Conservation (phyloP, 2,329 filamentous ascomycete genomes). For the Magnaporthales sp. region DNA sequence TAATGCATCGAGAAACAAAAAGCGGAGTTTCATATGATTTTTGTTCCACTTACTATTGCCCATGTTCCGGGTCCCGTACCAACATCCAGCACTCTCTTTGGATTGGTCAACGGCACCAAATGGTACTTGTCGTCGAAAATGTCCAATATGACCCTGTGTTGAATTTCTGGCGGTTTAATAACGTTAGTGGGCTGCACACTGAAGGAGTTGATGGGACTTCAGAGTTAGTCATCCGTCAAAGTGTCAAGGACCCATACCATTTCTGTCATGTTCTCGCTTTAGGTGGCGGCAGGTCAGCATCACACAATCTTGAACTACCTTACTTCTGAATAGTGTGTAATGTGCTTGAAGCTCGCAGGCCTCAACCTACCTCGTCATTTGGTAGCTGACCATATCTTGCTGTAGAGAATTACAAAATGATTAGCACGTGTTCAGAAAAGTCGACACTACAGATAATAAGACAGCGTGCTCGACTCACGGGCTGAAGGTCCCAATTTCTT, state of each 20-base stretch:
- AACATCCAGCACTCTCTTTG: slow-evolving; percentile 18
- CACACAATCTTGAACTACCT: neutral
- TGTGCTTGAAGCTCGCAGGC: neutral
- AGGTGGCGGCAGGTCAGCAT: neutral
- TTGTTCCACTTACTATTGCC: slow-evolving; percentile 15
- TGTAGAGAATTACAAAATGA: neutral
- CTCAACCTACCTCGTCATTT: slow-evolving; percentile 2
- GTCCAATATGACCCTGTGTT: slow-evolving; percentile 20
- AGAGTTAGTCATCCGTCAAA: neutral
- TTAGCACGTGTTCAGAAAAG: neutral
- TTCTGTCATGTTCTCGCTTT: slow-evolving; percentile 5
- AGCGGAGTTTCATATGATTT: neutral
- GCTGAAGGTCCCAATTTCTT: slow-evolving; percentile 2
- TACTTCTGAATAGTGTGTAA: neutral
- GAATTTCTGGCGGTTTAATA: slow-evolving; percentile 12
- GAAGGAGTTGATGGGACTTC: neutral
- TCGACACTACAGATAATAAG: neutral
- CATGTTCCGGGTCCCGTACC: slow-evolving; percentile 20
- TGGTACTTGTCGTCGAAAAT: slow-evolving; percentile 19
- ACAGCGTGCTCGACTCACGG: neutral
- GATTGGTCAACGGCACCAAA: slow-evolving; percentile 16
- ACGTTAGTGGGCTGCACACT: neutral
- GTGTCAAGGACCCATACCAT: neutral
- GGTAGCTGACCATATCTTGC: slow-evolving; percentile 5
- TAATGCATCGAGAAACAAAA: neutral